These are phyloP conservation scores for Marvania coccoides DNA, from an alignment of 139 green algal genomes.

Conservation along the genomic window DNA sequence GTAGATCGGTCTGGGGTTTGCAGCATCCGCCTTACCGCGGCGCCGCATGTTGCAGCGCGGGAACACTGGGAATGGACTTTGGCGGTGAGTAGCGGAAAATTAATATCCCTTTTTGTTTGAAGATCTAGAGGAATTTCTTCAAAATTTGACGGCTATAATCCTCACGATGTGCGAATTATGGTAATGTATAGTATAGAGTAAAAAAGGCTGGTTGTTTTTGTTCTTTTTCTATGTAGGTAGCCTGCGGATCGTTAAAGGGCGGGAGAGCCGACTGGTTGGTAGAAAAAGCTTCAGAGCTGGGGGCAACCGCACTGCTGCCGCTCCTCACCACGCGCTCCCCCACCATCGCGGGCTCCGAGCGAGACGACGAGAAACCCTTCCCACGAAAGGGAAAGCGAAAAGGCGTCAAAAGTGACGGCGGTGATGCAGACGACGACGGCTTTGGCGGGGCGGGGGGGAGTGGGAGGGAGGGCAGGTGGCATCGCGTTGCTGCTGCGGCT, in stretches of 20 bases:
- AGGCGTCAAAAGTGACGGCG: not conserved
- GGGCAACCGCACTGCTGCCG: slow-evolving; percentile 59
- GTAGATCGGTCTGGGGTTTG: not conserved
- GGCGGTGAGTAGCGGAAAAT: too few species aligned
- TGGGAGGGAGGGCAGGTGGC: slow-evolving; percentile 41
- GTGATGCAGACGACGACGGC: not conserved
- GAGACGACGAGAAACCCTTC: not conserved
- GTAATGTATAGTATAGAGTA: too few species aligned
- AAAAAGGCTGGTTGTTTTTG: too few species aligned
- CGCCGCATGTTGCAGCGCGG: too few species aligned
- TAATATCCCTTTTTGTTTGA: too few species aligned
- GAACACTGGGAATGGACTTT: not conserved
- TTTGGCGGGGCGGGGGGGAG: not conserved
- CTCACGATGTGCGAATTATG: too few species aligned
- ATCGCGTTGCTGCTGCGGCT: slow-evolving; percentile 66
- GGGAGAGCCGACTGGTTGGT: slow-evolving; percentile 80
- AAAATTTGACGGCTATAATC: too few species aligned
- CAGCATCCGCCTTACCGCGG: too few species aligned
- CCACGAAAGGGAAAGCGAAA: not conserved
- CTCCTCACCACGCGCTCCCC: slow-evolving; percentile 60
- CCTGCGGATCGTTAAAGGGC: slow-evolving; percentile 70
- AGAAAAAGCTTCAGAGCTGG: slow-evolving; percentile 84
- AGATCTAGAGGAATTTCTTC: too few species aligned
- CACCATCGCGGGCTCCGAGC: slow-evolving; percentile 12
- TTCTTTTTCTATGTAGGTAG: too few species aligned